Evolutionary conservation across 768 basidiomycete genomes (phyloP).

Genomic region (Pisolithus tinctorius): DNA sequence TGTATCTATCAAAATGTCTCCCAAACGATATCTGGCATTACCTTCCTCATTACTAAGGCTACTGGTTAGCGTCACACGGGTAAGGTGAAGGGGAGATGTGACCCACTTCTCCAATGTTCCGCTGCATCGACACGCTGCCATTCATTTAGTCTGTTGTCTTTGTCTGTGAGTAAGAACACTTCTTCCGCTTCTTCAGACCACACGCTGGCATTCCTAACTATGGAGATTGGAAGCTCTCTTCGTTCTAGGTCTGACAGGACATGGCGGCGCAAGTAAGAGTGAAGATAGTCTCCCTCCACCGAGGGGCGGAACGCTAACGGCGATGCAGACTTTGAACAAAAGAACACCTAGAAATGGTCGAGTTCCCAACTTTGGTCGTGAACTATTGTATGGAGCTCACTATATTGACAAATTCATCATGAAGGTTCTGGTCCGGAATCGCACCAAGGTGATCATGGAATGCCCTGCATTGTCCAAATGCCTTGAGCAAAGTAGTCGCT

Average conservation of each 20-base stretch:
- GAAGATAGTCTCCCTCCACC: conserved; percentile 52
- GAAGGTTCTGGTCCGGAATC: conserved; percentile 40
- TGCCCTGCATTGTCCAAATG: conserved; percentile 74
- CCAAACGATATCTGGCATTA: conserved; percentile 70
- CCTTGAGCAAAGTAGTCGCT: conserved; percentile 57
- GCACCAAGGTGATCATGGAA: conserved; percentile 64
- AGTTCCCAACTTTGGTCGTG: background rate
- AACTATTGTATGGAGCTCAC: conserved; percentile 33
- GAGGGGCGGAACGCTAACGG: conserved; percentile 57
- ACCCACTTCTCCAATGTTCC: conserved; percentile 71
- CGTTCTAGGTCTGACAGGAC: conserved; percentile 45
- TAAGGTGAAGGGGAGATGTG: background rate
- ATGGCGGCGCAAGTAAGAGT: conserved; percentile 58
- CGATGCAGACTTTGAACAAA: conserved; percentile 58
- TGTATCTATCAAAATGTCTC: conserved; percentile 54
- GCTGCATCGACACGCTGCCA: conserved; percentile 61
- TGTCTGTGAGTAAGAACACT: conserved; percentile 55
- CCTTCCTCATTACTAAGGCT: conserved; percentile 64
- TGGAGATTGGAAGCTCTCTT: conserved; percentile 48
- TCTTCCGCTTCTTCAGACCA: conserved; percentile 29
- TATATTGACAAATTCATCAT: conserved; percentile 63
- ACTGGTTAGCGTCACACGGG: background rate
- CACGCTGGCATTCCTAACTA: conserved; percentile 25
- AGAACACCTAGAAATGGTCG: conserved; percentile 55
- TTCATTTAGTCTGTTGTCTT: conserved; percentile 51